A percentile compares a stretch with the other conserved stretches of the same genome.
These are phyloP conservation scores for Phytopythium oedochilum DNA, from an alignment of 352 stramenopile genomes.

Conservation along the genomic window DNA sequence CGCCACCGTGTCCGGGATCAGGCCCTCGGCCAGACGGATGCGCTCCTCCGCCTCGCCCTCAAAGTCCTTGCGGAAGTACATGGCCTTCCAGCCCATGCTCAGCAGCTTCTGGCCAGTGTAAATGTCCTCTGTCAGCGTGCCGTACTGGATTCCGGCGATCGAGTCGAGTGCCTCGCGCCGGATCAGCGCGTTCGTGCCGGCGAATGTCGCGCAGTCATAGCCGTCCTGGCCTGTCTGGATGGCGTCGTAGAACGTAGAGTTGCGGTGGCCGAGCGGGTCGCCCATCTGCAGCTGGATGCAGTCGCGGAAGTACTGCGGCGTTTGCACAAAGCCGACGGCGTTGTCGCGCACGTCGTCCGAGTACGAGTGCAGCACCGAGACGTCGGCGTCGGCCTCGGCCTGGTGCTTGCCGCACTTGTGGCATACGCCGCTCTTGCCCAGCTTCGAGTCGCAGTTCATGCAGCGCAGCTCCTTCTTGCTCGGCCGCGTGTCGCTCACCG, in stretches of 20 bases:
- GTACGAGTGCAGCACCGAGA: conserved; percentile 68
- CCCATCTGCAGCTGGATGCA: conserved; percentile 81
- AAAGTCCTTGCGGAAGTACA: conserved; percentile 88
- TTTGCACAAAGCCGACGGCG: conserved; percentile 76
- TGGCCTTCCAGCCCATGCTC: conserved; percentile 78
- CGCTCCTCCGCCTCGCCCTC: conserved; percentile 72
- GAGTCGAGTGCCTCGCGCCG: conserved; percentile 80
- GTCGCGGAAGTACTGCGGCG: conserved; percentile 82
- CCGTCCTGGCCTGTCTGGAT: conserved; percentile 82
- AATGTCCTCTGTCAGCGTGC: conserved; percentile 77
- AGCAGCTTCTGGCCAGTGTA: conserved; percentile 77
- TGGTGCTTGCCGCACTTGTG: conserved; percentile 74
- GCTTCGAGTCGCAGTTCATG: conserved; percentile 65
- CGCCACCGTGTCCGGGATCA: conserved; percentile 78
- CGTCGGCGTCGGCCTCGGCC: conserved; percentile 35
- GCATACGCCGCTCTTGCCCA: conserved; percentile 71
- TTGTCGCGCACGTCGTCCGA: conserved; percentile 81
- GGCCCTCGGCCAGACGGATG: conserved; percentile 70
- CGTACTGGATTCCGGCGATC: conserved; percentile 84
- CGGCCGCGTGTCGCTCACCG: conserved; percentile 61
- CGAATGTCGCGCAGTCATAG: conserved; percentile 77
- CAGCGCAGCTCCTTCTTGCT: conserved; percentile 74
- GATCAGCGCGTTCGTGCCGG: conserved; percentile 78
- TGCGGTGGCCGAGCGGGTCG: conserved; percentile 77
- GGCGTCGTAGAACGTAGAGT: conserved; percentile 81